Evolutionary conservation across 352 stramenopile genomes (phyloP).

Genomic region (Pilasporangium apinafurcum): DNA sequence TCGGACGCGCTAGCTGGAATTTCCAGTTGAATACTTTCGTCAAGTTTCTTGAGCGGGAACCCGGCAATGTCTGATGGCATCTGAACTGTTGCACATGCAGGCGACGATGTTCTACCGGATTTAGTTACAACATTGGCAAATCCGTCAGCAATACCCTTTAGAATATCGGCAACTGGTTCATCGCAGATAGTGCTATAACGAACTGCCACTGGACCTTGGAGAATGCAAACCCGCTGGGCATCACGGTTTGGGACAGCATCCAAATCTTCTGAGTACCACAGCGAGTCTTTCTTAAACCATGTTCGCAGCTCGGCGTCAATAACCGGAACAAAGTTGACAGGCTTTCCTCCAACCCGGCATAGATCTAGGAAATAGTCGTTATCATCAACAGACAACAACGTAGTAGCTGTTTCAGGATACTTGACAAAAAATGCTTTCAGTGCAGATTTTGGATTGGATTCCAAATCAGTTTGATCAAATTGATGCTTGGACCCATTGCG

Average conservation of each 20-base stretch:
- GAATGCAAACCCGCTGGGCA: conserved; percentile 76
- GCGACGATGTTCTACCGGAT: conserved; percentile 7
- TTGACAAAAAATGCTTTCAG: conserved; percentile 40
- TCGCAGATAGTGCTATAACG: conserved; percentile 68
- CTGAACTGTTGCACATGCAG: neutral
- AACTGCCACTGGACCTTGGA: conserved; percentile 78
- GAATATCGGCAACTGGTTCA: conserved; percentile 76
- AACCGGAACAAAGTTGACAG: conserved; percentile 81
- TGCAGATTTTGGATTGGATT: conserved; percentile 28
- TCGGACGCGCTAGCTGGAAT: conserved; percentile 14
- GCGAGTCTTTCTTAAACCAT: conserved; percentile 89
- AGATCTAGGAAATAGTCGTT: conserved; percentile 80
- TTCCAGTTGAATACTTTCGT: too few relatives aligned
- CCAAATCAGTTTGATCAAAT: conserved; percentile 41
- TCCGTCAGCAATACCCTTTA: conserved; percentile 51
- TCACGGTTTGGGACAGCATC: conserved; percentile 74
- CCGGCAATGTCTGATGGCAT: conserved; percentile 11
- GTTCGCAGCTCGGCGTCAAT: conserved; percentile 79
- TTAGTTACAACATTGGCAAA: conserved; percentile 41
- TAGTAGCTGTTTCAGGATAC: conserved; percentile 44
- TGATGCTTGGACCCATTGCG: conserved; percentile 15
- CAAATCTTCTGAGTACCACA: conserved; percentile 89
- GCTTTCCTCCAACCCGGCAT: conserved; percentile 77
- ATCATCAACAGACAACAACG: conserved; percentile 65
- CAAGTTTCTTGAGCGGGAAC: too few relatives aligned